Evolutionary conservation across 805 yeast species (phyloP).

Genomic region (Metschnikowia amazonensis): DNA sequence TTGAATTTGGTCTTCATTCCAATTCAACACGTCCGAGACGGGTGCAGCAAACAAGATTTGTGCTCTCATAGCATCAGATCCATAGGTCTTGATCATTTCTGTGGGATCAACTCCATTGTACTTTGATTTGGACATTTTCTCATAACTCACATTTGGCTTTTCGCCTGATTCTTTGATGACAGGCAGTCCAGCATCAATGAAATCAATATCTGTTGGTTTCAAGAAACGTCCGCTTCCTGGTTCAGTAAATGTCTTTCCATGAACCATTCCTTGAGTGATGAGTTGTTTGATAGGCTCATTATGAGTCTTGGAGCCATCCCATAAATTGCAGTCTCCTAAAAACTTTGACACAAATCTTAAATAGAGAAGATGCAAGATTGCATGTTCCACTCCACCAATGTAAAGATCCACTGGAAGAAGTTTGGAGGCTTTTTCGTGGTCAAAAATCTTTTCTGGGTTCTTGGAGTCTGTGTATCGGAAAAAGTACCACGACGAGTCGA

Average conservation of each 20-base stretch:
- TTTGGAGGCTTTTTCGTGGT: slow-evolving; percentile 43
- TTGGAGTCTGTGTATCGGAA: slow-evolving; percentile 78
- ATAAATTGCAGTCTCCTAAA: slow-evolving; percentile 58
- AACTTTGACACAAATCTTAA: slow-evolving; percentile 84
- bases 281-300: slow-evolving; percentile 82
- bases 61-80: slow-evolving; percentile 93
- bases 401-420: slow-evolving; percentile 84
- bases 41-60: slow-evolving; percentile 93
- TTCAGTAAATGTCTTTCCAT: slow-evolving; percentile 77
- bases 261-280: slow-evolving; percentile 98
- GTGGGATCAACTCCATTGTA: slow-evolving; percentile 91
- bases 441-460: slow-evolving; percentile 56
- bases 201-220: slow-evolving; percentile 70
- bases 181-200: slow-evolving; percentile 38
- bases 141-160: slow-evolving; percentile 57
- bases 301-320: slow-evolving; percentile 54
- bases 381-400: slow-evolving; percentile 95
- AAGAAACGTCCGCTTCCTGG: slow-evolving; percentile 72
- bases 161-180: slow-evolving; percentile 47
- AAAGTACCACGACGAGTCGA: slow-evolving; percentile 97
- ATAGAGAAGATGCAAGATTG: slow-evolving; percentile 85
- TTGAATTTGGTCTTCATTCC: slow-evolving; percentile 86
- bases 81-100: slow-evolving; percentile 67
- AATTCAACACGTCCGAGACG: slow-evolving; percentile 69
- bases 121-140: slow-evolving; percentile 96